Evolutionary conservation across 208 protist species (phyloP).

Genomic region (Balamuthia mandrillaris): DNA sequence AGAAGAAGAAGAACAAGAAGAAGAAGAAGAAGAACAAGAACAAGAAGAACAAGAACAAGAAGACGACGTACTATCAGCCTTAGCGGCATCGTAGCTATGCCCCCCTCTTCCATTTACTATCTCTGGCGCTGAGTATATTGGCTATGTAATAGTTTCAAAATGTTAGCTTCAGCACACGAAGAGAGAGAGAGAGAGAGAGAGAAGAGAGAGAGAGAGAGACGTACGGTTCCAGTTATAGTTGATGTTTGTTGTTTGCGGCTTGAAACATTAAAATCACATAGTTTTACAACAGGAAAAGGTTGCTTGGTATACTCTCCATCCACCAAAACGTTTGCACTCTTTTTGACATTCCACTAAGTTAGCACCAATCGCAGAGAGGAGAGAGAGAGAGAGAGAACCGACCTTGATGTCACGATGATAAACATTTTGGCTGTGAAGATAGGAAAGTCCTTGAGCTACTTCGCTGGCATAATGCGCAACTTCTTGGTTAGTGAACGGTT

Average conservation of each 20-base stretch:
- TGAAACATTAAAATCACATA: conserved; percentile 27
- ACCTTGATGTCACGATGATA: conserved; percentile 28
- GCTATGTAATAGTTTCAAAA: too few relatives aligned
- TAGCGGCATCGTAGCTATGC: not conserved
- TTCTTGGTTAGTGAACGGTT: not conserved
- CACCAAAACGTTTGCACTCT: conserved; percentile 4
- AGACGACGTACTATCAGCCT: not conserved
- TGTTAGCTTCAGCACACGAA: not conserved
- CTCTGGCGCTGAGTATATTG: conserved; percentile 13
- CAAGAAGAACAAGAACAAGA: too few relatives aligned
- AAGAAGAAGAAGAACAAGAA: too few relatives aligned
- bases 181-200: too few relatives aligned
- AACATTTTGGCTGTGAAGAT: conserved; percentile 17
- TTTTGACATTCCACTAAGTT: not conserved
- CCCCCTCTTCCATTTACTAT: conserved; percentile 1
- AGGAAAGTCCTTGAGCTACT: conserved; percentile 10
- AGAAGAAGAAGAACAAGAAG: too few relatives aligned
- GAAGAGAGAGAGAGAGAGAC: not conserved
- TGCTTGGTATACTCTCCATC: conserved; percentile 8
- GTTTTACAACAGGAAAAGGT: not conserved
- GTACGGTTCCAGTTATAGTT: not conserved
- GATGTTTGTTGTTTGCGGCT: not conserved
- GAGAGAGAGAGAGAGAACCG: not conserved
- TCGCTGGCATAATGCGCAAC: not conserved
- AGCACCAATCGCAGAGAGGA: not conserved